Base-by-base conservation (phyloP, 495 filamentous ascomycete species). In the Neurospora terricola region DNA sequence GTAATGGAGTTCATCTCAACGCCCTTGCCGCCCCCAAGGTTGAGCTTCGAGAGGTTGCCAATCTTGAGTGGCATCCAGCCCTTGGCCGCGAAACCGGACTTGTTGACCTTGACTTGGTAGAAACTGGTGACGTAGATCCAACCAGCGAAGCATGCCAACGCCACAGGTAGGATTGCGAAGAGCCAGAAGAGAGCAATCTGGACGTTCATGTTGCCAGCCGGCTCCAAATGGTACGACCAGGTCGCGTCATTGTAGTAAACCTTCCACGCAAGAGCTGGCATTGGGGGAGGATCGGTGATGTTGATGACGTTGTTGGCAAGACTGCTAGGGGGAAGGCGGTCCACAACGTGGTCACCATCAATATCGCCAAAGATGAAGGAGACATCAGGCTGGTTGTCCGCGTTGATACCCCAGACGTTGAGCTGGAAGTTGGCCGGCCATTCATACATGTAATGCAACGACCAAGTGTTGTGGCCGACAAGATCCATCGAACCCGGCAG, bases 31-130 rank as follows among this genome's bases (percentile, higher is more conserved):
- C 30, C 30, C 30, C 30, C 30, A 34, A 92, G 34, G 73, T 80
- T 78, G 5, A 80, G 74, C 74, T 70, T 77, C 34, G 77, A 76
- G 1, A 79, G 68, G 36, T 77, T 77, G 66, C 74, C 62, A 23
- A 78, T 73, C 36, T 71, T 74, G 6, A 79, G 66, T 5, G 78
- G 77, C 54, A 72, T 69, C 78, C 75, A 77, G 11, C 77, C 77
- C 73, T 77, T 85, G 76, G 18, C 76, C 75, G 69, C 84, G 84
- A 91, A 87, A 62, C 91, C 91, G 14, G 88, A 78, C 77, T 91
- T 85, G 77, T 91, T 92, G 82, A 92, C 88, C 78, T 91, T 92
- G 80, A 92, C 88, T 34, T 87, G 85, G 80, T 92, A 92, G 80
- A 91, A 92, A 23, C 86, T 86, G 72, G 86, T 86, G 82, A 89